Percentiles rank a stretch among this genome's conserved stretches.
These are phyloP conservation scores for Aureobasidium sp. DNA, from an alignment of 2,329 filamentous ascomycete species.

Conservation along the genomic window DNA sequence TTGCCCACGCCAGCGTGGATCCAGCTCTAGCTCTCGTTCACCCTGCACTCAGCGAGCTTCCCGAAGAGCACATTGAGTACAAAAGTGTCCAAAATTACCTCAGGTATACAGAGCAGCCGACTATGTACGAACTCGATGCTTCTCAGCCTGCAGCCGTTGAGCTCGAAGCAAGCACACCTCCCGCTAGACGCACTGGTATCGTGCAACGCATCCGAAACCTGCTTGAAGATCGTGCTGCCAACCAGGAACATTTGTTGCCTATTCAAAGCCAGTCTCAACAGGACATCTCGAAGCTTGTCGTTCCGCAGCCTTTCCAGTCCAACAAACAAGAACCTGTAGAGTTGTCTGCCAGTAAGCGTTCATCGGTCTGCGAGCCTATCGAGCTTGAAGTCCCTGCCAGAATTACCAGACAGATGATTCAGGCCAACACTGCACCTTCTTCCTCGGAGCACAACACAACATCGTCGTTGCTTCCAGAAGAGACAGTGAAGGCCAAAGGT, in stretches of 20 bases:
- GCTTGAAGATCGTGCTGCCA: slow-evolving; percentile 33
- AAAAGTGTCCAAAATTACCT: slow-evolving; percentile 31
- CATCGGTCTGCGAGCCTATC: slow-evolving; percentile 20
- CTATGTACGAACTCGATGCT: slow-evolving; percentile 29
- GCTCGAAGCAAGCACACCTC: slow-evolving; percentile 6
- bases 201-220: slow-evolving; percentile 38
- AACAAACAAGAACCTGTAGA: neutral
- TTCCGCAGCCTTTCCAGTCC: neutral
- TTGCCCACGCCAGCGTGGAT: slow-evolving; percentile 31
- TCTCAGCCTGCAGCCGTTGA: slow-evolving; percentile 6
- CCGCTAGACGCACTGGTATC: slow-evolving; percentile 25
- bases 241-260: neutral
- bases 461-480: neutral
- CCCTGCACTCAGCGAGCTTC: slow-evolving; percentile 25
- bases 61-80: slow-evolving; percentile 31
- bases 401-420: slow-evolving; percentile 31
- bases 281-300: slow-evolving; percentile 1
- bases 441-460: slow-evolving; percentile 20
- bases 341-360: slow-evolving; percentile 8
- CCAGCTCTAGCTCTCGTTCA: slow-evolving; percentile 22
- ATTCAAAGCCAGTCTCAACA: neutral
- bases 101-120: slow-evolving; percentile 29
- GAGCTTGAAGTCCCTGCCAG: slow-evolving; percentile 30
- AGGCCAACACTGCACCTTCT: slow-evolving; percentile 29
- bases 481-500: slow-evolving; percentile 10